Conservation (phyloP, 306 rosid species). For the Dalbergia cochinchinensis region DNA sequence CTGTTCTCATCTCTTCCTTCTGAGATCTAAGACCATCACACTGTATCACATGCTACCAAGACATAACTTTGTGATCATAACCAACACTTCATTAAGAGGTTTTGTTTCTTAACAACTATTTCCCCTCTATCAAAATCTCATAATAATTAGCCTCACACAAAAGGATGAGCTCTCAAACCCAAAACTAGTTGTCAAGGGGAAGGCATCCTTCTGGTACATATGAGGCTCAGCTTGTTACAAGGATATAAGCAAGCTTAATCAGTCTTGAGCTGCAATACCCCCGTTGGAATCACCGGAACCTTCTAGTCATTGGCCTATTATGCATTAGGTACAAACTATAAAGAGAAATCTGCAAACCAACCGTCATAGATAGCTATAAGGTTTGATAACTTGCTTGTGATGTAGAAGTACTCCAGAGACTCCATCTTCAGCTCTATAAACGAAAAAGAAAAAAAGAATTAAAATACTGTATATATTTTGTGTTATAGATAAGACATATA, state of each 20-base stretch:
- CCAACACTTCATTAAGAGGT: background rate
- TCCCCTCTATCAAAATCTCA: background rate
- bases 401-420: conserved; percentile 97
- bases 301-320: conserved; percentile 40
- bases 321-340: conserved; percentile 52
- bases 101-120: background rate
- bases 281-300: conserved; percentile 43
- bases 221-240: conserved; percentile 38
- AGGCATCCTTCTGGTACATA: conserved; percentile 32
- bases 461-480: conserved; percentile 33
- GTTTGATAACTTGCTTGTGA: conserved; percentile 99
- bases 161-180: conserved; percentile 27
- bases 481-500: background rate
- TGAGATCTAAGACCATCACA: background rate
- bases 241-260: conserved; percentile 23
- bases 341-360: conserved; percentile 89
- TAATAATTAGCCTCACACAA: conserved; percentile 5
- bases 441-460: conserved; percentile 39
- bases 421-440: conserved; percentile 91
- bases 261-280: conserved; percentile 17
- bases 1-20: too few relatives aligned
- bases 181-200: conserved; percentile 15
- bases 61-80: background rate
- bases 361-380: conserved; percentile 77
- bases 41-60: background rate